Percentiles rank a stretch among this genome's conserved stretches.
phyloP scores from a whole-genome alignment of 2,329 filamentous ascomycete species.

The Furcasterigmium furcatum region DNA sequence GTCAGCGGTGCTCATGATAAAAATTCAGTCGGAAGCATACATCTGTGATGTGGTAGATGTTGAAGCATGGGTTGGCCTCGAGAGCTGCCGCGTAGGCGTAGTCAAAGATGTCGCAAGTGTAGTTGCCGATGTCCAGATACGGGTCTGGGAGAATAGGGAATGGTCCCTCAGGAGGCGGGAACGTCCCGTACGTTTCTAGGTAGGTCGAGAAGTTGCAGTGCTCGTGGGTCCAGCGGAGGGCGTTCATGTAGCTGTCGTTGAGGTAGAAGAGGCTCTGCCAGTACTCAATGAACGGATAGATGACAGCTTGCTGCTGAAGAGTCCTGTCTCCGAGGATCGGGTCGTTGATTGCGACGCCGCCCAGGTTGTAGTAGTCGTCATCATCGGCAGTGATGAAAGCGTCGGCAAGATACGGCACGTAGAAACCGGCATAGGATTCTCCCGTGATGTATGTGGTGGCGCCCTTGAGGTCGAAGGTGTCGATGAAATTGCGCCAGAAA shows the following conservation, averaged over 20 bases:
- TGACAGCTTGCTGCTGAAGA: constrained; percentile 41
- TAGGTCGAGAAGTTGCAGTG: constrained; percentile 62
- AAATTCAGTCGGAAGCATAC: background rate
- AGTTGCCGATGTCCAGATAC: constrained; percentile 27
- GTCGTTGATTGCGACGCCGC: constrained; percentile 71
- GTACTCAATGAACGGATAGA: constrained; percentile 58
- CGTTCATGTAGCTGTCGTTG: constrained; percentile 53
- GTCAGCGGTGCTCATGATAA: background rate
- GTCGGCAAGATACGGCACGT: constrained; percentile 69
- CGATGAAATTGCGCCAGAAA: constrained; percentile 76
- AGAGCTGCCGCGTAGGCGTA: constrained; percentile 52
- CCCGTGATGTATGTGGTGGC: constrained; percentile 72
- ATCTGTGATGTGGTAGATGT: constrained; percentile 72
- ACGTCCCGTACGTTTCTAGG: constrained; percentile 59
- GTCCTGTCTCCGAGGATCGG: constrained; percentile 57
- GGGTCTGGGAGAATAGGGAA: constrained; percentile 48
- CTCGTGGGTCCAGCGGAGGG: constrained; percentile 50
- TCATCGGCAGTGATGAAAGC: constrained; percentile 69
- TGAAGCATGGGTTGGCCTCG: constrained; percentile 72
- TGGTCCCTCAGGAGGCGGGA: constrained; percentile 58
- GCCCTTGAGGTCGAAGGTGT: constrained; percentile 64
- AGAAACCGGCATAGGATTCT: constrained; percentile 65
- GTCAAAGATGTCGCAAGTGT: constrained; percentile 53
- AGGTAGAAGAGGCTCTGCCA: constrained; percentile 59
- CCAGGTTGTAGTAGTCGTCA: constrained; percentile 63